phyloP scores from a whole-genome alignment of 805 yeast species.

The Scheffersomyces lignosus region DNA sequence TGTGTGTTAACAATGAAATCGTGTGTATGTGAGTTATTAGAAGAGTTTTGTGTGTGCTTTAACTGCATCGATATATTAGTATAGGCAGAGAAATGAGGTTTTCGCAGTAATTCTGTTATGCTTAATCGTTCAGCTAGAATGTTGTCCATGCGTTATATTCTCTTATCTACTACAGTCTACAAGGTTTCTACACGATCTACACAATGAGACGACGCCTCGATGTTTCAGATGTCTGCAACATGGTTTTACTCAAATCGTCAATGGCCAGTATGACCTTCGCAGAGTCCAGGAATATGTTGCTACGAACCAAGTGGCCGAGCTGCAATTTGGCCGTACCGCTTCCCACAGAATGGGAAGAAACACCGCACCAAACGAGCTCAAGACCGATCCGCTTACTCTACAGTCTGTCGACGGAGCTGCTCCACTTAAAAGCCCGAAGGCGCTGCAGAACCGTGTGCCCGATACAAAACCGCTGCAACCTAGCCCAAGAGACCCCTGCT shows the following conservation, averaged over 20 bases:
- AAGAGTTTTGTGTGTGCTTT: too few relatives aligned
- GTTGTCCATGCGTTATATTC: too few relatives aligned
- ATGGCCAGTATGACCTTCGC: conserved; percentile 86
- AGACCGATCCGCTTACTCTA: conserved; percentile 65
- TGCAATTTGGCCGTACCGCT: conserved; percentile 37
- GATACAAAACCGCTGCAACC: conserved; percentile 14
- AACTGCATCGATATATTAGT: too few relatives aligned
- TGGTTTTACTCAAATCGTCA: conserved; percentile 99
- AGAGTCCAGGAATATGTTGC: conserved; percentile 99
- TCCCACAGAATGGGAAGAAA: too few relatives aligned
- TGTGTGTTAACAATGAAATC: too few relatives aligned
- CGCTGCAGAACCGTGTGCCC: neutral
- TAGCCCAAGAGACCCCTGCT: conserved; percentile 18
- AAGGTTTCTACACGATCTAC: too few relatives aligned
- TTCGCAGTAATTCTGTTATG: too few relatives aligned
- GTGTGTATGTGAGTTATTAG: too few relatives aligned
- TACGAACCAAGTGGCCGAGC: conserved; percentile 69
- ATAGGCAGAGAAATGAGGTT: too few relatives aligned
- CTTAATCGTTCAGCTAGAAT: too few relatives aligned
- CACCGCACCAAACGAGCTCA: conserved; percentile 54
- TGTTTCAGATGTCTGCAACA: conserved; percentile 96
- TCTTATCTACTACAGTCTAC: neutral
- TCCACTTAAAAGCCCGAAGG: conserved; percentile 60
- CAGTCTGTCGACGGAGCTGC: conserved; percentile 98
- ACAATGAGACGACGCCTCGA: too few relatives aligned